phyloP scores from a whole-genome alignment of 441 rosid genomes.

The Pelargonium myrrhifolium region DNA sequence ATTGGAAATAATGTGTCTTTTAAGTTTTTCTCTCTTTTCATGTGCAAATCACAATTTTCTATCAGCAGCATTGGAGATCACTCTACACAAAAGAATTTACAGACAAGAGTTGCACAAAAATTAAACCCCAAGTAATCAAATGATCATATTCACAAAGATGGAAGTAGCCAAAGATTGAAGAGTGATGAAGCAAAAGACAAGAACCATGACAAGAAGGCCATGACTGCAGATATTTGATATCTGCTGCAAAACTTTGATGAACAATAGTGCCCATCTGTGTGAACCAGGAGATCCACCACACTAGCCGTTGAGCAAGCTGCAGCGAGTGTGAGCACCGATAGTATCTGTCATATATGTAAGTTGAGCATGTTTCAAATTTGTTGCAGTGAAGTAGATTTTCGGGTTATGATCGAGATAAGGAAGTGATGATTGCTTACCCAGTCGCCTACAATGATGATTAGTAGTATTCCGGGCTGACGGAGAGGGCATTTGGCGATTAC shows the following conservation, averaged over 20 bases:
- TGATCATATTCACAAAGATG: slow-evolving; percentile 29
- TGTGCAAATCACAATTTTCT: too few relatives aligned
- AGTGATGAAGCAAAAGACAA: slow-evolving; percentile 54
- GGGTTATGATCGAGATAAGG: too few relatives aligned
- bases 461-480: slow-evolving; percentile 40
- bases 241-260: slow-evolving; percentile 42
- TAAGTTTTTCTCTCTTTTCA: too few relatives aligned
- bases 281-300: slow-evolving; percentile 39
- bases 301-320: slow-evolving; percentile 67
- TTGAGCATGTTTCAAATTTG: neutral
- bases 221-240: slow-evolving; percentile 55
- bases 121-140: neutral
- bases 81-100: too few relatives aligned
- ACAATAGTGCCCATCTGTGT: slow-evolving; percentile 22
- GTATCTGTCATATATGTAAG: slow-evolving; percentile 31
- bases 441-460: slow-evolving; percentile 53
- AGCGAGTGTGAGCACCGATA: slow-evolving; percentile 55
- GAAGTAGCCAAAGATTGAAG: slow-evolving; percentile 65
- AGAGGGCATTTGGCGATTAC: slow-evolving; percentile 38
- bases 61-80: too few relatives aligned
- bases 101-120: too few relatives aligned
- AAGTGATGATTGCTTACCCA: slow-evolving; percentile 33
- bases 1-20: too few relatives aligned
- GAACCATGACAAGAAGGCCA: slow-evolving; percentile 68
- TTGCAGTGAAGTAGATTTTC: neutral